Evolutionary conservation across 139 green algal genomes (phyloP).

Genomic region (Chlorella sp.): DNA sequence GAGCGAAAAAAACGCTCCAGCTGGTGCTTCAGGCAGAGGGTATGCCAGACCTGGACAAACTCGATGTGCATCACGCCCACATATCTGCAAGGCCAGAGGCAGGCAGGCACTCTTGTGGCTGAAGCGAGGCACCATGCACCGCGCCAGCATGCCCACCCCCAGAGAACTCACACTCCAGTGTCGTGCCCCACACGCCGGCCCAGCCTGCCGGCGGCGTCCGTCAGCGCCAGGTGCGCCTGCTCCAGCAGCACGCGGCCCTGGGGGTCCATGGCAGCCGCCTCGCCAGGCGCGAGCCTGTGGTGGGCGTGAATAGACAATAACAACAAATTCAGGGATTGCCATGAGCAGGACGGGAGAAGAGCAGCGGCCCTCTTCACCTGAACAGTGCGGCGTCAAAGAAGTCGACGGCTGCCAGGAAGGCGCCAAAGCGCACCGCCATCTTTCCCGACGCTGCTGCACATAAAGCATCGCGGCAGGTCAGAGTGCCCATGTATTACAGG

Average conservation of each 20-base stretch:
- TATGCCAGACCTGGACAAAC: conserved; percentile 13
- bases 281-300: conserved; percentile 9
- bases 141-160: not conserved
- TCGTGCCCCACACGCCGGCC: not conserved
- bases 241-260: conserved; percentile 47
- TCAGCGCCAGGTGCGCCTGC: conserved; percentile 1
- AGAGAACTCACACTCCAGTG: conserved; percentile 15
- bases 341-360: not conserved
- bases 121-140: not conserved
- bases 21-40: conserved; percentile 41
- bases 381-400: conserved; percentile 61
- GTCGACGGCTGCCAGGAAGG: conserved; percentile 54
- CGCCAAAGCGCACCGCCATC: conserved; percentile 65
- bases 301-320: not conserved
- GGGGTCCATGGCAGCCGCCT: conserved; percentile 45
- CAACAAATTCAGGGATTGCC: not conserved
- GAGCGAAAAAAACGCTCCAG: no score
- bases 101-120: not conserved
- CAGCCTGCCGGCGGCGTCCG: not conserved
- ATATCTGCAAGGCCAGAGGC: not conserved
- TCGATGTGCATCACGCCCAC: conserved; percentile 42
- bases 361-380: not conserved
- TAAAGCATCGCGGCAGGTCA: not conserved
- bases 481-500: not conserved
- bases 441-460: conserved; percentile 32